Evolutionary conservation across 2,329 filamentous ascomycete genomes (phyloP).

Genomic region (Claviceps citrina): DNA sequence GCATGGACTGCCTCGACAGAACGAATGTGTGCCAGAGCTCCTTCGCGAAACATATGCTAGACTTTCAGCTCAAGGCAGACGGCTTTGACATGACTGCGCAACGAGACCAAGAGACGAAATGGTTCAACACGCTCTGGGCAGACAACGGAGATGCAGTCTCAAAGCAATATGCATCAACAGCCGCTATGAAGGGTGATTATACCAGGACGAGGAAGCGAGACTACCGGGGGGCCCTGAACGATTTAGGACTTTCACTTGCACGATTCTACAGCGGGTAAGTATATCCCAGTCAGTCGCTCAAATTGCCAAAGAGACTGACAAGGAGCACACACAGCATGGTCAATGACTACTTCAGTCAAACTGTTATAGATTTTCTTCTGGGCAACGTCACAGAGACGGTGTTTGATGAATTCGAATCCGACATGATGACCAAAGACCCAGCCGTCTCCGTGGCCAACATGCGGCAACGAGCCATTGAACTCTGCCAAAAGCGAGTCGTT

Average conservation of each 20-base stretch:
- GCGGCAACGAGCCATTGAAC: slow-evolving; percentile 78
- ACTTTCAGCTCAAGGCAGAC: slow-evolving; percentile 60
- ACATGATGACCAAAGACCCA: slow-evolving; percentile 86
- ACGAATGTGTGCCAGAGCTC: slow-evolving; percentile 95
- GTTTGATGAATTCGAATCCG: slow-evolving; percentile 86
- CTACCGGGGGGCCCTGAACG: slow-evolving; percentile 79
- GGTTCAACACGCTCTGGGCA: slow-evolving; percentile 95
- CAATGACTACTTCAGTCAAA: slow-evolving; percentile 93
- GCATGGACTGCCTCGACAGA: slow-evolving; percentile 94
- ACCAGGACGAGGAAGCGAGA: slow-evolving; percentile 83
- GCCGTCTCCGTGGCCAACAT: slow-evolving; percentile 74
- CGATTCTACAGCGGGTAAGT: slow-evolving; percentile 52
- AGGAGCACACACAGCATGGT: slow-evolving; percentile 65
- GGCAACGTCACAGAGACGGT: slow-evolving; percentile 73
- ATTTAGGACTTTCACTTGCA: slow-evolving; percentile 76
- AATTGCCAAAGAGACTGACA: slow-evolving; percentile 6
- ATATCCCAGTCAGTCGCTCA: not conserved
- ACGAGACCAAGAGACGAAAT: slow-evolving; percentile 62
- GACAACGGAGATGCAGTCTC: slow-evolving; percentile 95
- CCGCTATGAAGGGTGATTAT: slow-evolving; percentile 91
- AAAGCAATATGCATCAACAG: slow-evolving; percentile 88
- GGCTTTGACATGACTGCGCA: slow-evolving; percentile 63
- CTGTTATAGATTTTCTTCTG: slow-evolving; percentile 83
- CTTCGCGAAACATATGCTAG: slow-evolving; percentile 68
- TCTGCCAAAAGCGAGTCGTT: slow-evolving; percentile 73